Evolutionary conservation across 768 basidiomycete genomes (phyloP), one percentile per base, ranked within the genome.

Genomic region (Pulveroboletus ravenelii): DNA sequence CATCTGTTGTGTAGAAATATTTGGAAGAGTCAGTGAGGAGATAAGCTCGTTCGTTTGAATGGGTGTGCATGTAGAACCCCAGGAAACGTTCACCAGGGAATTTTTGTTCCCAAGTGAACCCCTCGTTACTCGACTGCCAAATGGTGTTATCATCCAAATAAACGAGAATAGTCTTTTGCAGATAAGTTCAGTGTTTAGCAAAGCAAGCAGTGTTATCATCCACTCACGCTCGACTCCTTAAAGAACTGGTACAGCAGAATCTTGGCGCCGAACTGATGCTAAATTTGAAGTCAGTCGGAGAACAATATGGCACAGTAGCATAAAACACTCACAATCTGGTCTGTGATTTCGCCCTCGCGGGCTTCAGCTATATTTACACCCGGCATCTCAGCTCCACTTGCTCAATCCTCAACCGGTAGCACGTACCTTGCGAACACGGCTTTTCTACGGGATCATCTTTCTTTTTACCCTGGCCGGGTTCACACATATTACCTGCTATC

Each of bases 61-160:
- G 88, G 30, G 77, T 71, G 73, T 99, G 95, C 72, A 94, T 89
- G 60, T 88, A 88, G 69, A 97, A 87, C 1, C 78, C 83, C 32
- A 96, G 70, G 73, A 97, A 88, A 14, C 75, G 78, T 51, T 85
- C 74, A 1, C 72, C 74, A 0, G 80, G 76, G 62, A 66, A 71
- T 13, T 85, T 75, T 52, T 82, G 84, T 38, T 77, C 76, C 94
- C 95, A 99, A 0, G 84, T 84, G 68, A 91, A 93, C 1, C 95
- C 96, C 68, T 99, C 94, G 63, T 93, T 97, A 60, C 81, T 82
- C 1, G 93, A 96, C 72, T 97, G 93, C 92, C 92, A 98, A 47
- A 98, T 75, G 0, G 80, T 77, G 53, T 81, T 68, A 61, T 98
- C 93, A 1, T 66, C 64, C 3, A 96, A 77, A 6, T 89, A 85